Conservation (phyloP, 257 asterid genomes). For the Pogostemon cablin region DNA sequence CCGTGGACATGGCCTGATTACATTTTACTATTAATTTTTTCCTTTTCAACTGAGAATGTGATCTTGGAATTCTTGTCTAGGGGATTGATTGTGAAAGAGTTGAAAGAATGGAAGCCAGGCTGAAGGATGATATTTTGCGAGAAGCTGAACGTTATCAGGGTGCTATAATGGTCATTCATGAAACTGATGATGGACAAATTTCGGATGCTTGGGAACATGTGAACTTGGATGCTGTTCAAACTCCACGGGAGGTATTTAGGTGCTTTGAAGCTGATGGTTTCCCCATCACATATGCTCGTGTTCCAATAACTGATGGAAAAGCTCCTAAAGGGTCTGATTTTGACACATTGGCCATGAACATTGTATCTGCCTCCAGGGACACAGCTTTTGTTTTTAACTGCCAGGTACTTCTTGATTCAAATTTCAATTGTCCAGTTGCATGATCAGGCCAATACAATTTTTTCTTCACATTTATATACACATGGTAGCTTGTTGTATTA, state of each 20-base stretch:
- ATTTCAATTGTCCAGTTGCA: slow-evolving; percentile 26
- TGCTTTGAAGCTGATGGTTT: slow-evolving; percentile 79
- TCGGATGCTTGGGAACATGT: slow-evolving; percentile 95
- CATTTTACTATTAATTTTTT: slow-evolving; percentile 9
- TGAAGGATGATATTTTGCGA: slow-evolving; percentile 93
- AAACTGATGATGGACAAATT: slow-evolving; percentile 85
- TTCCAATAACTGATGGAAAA: slow-evolving; percentile 98
- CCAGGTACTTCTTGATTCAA: slow-evolving; percentile 59
- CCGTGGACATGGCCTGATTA: slow-evolving; percentile 18
- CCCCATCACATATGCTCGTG: slow-evolving; percentile 94
- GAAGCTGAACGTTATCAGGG: slow-evolving; percentile 91
- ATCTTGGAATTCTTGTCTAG: slow-evolving; percentile 43
- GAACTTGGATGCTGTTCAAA: slow-evolving; percentile 71
- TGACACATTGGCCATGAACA: slow-evolving; percentile 74
- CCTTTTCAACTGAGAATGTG: slow-evolving; percentile 31
- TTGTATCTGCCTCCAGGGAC: slow-evolving; percentile 86
- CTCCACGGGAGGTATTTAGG: slow-evolving; percentile 91
- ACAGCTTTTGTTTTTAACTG: slow-evolving; percentile 97
- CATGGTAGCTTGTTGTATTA: slow-evolving; percentile 32
- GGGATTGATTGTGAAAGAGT: slow-evolving; percentile 97
- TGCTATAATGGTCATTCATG: slow-evolving; percentile 94
- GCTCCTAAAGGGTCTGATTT: slow-evolving; percentile 98
- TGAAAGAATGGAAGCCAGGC: slow-evolving; percentile 94
- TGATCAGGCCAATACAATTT: slow-evolving; percentile 18
- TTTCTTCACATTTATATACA: slow-evolving; percentile 21